Evolutionary conservation across 495 filamentous ascomycete genomes (phyloP).

Genomic region (Apiosordaria backusii): DNA sequence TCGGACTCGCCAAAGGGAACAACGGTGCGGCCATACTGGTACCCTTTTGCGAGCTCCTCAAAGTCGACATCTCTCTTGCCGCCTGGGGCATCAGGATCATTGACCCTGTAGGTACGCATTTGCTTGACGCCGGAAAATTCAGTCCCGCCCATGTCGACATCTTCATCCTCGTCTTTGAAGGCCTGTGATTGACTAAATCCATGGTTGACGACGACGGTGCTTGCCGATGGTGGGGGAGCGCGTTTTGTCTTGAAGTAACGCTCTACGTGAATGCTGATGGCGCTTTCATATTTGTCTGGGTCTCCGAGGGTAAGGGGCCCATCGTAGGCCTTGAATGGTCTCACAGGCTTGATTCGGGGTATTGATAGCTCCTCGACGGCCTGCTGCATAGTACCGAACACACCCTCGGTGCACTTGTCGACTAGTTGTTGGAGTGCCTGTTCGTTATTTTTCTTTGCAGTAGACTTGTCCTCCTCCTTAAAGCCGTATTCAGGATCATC

Average conservation of each 20-base stretch:
- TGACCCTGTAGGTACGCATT: conserved; percentile 73
- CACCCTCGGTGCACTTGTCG: conserved; percentile 58
- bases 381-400: conserved; percentile 79
- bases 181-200: conserved; percentile 45
- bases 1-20: conserved; percentile 86
- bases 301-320: conserved; percentile 80
- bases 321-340: conserved; percentile 72
- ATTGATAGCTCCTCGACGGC: conserved; percentile 68
- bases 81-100: conserved; percentile 66
- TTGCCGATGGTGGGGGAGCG: conserved; percentile 69
- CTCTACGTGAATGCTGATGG: conserved; percentile 80
- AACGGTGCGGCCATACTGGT: conserved; percentile 87
- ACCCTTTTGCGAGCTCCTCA: conserved; percentile 86
- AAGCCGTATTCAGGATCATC: conserved; percentile 88
- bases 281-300: conserved; percentile 65
- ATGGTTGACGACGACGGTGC: conserved; percentile 62
- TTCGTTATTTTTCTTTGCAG: conserved; percentile 71
- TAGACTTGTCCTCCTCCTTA: conserved; percentile 86
- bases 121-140: conserved; percentile 63
- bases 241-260: conserved; percentile 81
- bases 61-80: conserved; percentile 80
- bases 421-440: conserved; percentile 56
- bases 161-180: conserved; percentile 44
- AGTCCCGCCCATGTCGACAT: conserved; percentile 41
- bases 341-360: conserved; percentile 69